Conservation (phyloP, 2,329 filamentous ascomycete species). For the Paraphoma sp. region DNA sequence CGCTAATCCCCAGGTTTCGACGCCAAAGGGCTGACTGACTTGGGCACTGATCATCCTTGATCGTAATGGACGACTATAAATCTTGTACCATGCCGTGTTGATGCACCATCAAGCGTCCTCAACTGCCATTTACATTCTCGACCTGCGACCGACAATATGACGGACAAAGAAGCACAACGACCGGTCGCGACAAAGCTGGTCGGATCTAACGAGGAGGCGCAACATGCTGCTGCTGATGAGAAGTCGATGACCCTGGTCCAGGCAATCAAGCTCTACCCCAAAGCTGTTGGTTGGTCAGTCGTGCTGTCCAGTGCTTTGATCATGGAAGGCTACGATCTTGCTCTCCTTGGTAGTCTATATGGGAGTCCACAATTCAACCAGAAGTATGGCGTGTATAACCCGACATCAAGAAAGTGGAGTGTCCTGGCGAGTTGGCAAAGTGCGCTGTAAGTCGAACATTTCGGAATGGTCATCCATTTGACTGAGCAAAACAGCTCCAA, state of each 20-base stretch:
- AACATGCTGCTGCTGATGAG: slow-evolving; percentile 52
- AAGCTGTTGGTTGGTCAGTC: slow-evolving; percentile 81
- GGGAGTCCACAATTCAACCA: slow-evolving; percentile 53
- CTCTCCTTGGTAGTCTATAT: slow-evolving; percentile 79
- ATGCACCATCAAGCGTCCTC: not conserved
- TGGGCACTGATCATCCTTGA: slow-evolving; percentile 22
- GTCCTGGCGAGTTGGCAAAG: slow-evolving; percentile 54
- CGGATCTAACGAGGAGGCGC: slow-evolving; percentile 33
- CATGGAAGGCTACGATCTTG: slow-evolving; percentile 89
- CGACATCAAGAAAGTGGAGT: slow-evolving; percentile 43
- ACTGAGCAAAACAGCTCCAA: slow-evolving; percentile 35
- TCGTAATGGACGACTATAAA: slow-evolving; percentile 18
- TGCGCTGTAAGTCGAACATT: slow-evolving; percentile 38
- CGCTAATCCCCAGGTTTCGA: slow-evolving; percentile 25
- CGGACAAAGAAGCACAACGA: slow-evolving; percentile 24
- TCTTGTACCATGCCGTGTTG: not conserved
- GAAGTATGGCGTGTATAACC: slow-evolving; percentile 44
- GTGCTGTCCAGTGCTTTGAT: slow-evolving; percentile 83
- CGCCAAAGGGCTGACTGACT: slow-evolving; percentile 6
- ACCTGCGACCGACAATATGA: slow-evolving; percentile 16
- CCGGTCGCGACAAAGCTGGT: slow-evolving; percentile 17
- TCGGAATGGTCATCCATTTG: not conserved
- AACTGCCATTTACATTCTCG: not conserved
- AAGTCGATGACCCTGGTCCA: slow-evolving; percentile 65
- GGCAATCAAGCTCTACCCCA: slow-evolving; percentile 81